These are phyloP conservation scores for Carallia brachiata DNA, from an alignment of 345 rosid species.

Conservation along the genomic window DNA sequence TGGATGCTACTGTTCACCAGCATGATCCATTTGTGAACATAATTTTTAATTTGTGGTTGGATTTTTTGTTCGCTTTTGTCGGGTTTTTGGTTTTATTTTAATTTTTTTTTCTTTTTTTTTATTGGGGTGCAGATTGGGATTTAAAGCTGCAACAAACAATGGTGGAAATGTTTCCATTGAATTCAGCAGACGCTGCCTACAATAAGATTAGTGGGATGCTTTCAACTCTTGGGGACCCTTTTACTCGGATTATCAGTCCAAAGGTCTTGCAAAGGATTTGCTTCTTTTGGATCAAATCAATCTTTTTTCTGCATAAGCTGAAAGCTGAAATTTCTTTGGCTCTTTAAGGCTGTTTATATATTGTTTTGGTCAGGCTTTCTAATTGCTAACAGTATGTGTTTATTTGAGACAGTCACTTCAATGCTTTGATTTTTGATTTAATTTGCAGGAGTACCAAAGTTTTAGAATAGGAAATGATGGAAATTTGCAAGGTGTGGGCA, in stretches of 20 bases:
- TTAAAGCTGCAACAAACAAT: slow-evolving; percentile 79
- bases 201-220: slow-evolving; percentile 74
- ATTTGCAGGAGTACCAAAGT: slow-evolving; percentile 77
- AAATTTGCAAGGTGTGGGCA: slow-evolving; percentile 87
- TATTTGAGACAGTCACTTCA: too few relatives aligned
- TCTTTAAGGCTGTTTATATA: background rate
- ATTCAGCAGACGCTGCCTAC: slow-evolving; percentile 81
- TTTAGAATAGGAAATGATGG: slow-evolving; percentile 89
- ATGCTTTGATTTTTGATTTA: background rate
- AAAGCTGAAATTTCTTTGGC: background rate
- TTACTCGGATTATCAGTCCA: slow-evolving; percentile 84
- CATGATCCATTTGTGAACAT: too few relatives aligned
- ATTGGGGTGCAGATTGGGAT: slow-evolving; percentile 70
- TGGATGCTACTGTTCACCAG: too few relatives aligned
- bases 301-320: too few relatives aligned
- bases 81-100: background rate
- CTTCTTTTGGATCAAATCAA: background rate
- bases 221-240: slow-evolving; percentile 90
- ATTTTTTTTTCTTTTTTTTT: background rate
- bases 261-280: slow-evolving; percentile 44
- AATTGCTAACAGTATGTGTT: too few relatives aligned
- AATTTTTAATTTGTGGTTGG: too few relatives aligned
- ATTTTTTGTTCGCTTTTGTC: background rate
- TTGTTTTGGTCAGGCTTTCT: background rate
- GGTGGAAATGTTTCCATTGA: slow-evolving; percentile 83